Conservation (phyloP, 2,329 filamentous ascomycete species). For the Immersiporthe knoxdaviesiana region DNA sequence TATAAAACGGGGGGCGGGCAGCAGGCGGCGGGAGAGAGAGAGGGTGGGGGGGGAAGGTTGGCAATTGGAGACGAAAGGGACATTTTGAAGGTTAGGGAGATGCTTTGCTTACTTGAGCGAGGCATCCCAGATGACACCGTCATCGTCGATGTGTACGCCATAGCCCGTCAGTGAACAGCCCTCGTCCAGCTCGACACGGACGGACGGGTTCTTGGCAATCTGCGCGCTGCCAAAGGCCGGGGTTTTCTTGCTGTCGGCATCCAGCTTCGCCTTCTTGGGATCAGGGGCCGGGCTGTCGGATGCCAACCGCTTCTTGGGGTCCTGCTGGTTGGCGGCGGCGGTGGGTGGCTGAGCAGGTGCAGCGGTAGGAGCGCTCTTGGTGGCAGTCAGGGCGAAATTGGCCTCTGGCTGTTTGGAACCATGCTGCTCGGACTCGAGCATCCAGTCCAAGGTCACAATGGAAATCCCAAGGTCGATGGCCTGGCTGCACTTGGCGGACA, state of each 20-base stretch:
- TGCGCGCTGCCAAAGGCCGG: conserved; percentile 46
- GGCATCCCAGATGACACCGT: conserved; percentile 75
- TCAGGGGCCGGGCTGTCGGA: conserved; percentile 33
- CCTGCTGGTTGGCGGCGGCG: conserved; percentile 20
- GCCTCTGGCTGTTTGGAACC: conserved; percentile 44
- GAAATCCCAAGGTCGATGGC: conserved; percentile 51
- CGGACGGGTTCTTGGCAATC: conserved; percentile 49
- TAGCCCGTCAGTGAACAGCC: conserved; percentile 42
- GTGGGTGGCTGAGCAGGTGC: neutral
- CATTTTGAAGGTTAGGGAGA: too few species aligned
- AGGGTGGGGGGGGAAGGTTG: too few species aligned
- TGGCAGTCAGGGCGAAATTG: conserved; percentile 31
- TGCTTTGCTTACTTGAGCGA: conserved; percentile 59
- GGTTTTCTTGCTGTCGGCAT: conserved; percentile 27
- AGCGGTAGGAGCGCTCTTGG: conserved; percentile 28
- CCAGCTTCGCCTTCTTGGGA: conserved; percentile 41
- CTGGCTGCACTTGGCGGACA: conserved; percentile 55
- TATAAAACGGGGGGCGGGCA: too few species aligned
- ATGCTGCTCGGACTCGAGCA: conserved; percentile 56
- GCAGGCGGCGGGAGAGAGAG: too few species aligned
- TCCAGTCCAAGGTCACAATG: conserved; percentile 65
- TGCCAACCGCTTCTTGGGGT: conserved; percentile 34
- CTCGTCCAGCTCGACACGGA: conserved; percentile 56
- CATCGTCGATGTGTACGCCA: conserved; percentile 67
- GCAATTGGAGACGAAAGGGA: too few species aligned